Conservation (phyloP, 306 rosid species). For the Cicer arietinum region DNA sequence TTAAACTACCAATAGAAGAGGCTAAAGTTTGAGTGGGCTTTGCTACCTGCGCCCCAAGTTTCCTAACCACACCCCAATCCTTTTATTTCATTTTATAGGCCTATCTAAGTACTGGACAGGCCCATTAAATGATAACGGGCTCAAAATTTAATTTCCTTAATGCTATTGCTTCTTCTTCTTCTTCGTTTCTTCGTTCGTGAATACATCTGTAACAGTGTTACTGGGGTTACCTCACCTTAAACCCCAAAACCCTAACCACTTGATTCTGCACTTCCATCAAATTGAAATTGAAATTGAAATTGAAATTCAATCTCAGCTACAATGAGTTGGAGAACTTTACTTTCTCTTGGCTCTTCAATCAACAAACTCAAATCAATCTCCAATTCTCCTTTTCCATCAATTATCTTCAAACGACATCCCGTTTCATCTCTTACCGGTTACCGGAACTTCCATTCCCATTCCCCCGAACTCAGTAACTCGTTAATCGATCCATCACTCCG, state of each 20-base stretch:
- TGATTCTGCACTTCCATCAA: neutral
- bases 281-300: neutral
- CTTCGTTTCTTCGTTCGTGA: neutral
- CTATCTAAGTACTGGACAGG: neutral
- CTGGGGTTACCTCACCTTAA: neutral
- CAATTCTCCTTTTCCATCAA: constrained; percentile 34
- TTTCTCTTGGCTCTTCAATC: constrained; percentile 41
- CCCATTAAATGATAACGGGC: neutral
- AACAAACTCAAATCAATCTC: constrained; percentile 50
- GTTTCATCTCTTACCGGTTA: constrained; percentile 19
- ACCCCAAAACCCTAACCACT: constrained; percentile 47
- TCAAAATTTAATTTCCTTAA: neutral
- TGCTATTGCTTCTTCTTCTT: neutral
- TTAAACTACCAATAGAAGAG: no score
- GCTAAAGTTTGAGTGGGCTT: no score
- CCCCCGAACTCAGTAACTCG: constrained; percentile 34
- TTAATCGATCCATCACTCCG: constrained; percentile 26
- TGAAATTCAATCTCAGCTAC: constrained; percentile 6
- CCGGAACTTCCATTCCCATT: constrained; percentile 49
- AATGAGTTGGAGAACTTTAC: constrained; percentile 60
- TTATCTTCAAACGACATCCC: constrained; percentile 30
- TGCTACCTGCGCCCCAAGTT: no score
- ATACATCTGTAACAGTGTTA: neutral
- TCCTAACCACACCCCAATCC: neutral
- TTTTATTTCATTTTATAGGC: neutral